Evolutionary conservation across 2,329 filamentous ascomycete species (phyloP).

Genomic region (Alternaria solani): DNA sequence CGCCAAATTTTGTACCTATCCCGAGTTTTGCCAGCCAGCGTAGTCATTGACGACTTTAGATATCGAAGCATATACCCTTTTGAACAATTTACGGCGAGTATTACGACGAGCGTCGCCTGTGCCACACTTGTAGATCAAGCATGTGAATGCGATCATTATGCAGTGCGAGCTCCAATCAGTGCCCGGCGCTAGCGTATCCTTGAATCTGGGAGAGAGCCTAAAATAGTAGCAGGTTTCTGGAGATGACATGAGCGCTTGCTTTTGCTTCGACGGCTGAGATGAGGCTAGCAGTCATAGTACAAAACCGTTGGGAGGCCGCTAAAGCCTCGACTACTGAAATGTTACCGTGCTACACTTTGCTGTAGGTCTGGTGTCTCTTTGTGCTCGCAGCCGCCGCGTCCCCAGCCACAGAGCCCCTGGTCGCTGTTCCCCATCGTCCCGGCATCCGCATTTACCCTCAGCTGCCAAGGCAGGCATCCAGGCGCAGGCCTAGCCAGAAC

Average conservation of each 20-base stretch:
- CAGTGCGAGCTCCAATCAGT: slow-evolving; percentile 23
- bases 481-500: slow-evolving; percentile 31
- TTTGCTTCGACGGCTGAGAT: slow-evolving; percentile 25
- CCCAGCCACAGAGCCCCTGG: slow-evolving; percentile 30
- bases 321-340: background rate
- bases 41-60: slow-evolving; percentile 7
- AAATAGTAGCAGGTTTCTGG: slow-evolving; percentile 37
- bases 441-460: slow-evolving; percentile 28
- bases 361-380: background rate
- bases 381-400: background rate
- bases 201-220: slow-evolving; percentile 19
- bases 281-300: slow-evolving; percentile 4
- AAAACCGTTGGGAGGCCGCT: background rate
- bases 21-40: slow-evolving; percentile 25
- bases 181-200: slow-evolving; percentile 23
- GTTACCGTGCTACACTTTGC: background rate
- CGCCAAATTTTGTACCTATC: slow-evolving; percentile 8
- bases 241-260: slow-evolving; percentile 20
- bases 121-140: slow-evolving; percentile 15
- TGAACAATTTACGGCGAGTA: background rate
- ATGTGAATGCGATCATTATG: slow-evolving; percentile 24
- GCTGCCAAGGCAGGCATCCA: slow-evolving; percentile 34
- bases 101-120: background rate
- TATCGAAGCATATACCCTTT: background rate
- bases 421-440: slow-evolving; percentile 26